Base-by-base conservation (phyloP, 345 rosid genomes). In the Nephelium lappaceum region DNA sequence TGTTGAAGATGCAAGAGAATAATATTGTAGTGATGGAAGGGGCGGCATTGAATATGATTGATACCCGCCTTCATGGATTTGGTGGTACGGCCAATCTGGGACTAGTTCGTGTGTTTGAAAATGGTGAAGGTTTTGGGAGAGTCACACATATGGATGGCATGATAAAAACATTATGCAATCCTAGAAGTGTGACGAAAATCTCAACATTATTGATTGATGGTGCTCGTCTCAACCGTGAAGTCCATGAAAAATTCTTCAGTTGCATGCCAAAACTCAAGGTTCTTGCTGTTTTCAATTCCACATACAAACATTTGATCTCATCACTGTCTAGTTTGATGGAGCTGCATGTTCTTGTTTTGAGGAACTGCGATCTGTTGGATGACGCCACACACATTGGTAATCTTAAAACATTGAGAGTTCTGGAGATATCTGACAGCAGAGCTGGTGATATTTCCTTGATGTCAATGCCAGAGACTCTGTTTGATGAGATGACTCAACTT, bases 191-290 rank as follows among this genome's bases (percentile, higher is more conserved):
- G 76, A 53, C 67, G 53, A 68, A 25, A 18, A 15, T 85, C 31
- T 79, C 83, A 5, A 82, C 92, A 1, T 19, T 91, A 47, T 72
- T 91, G 80, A 84, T 86, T 63, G 84, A 87, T 67, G 91, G 95
- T 53, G 77, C 78, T 62, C 81, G 78, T 38, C 80, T 86, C 27
- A 74, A 80, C 67, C 75, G 73, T 45, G 86, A 69, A 82, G 75
- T 72, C 45, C 73, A 85, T 2, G 11, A 15, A 5, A 55, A 43
- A 31, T 82, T 75, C 73, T 90, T 87, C 16, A 18, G 64, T 21
- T 11, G 53, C 15, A 75, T 82, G 81, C 6, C 16, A 19, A 63
- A 70, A 4, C 89, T 89, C 69, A 47, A 83, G 79, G 78, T 83
- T 71, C 87, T 89, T 77, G 86, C 83, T 23, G 74, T 91, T 38